Evolutionary conservation across 192 early-diverging fungal genomes (phyloP), one percentile per base, ranked within the genome.

Genomic region (Pilaira anomala): DNA sequence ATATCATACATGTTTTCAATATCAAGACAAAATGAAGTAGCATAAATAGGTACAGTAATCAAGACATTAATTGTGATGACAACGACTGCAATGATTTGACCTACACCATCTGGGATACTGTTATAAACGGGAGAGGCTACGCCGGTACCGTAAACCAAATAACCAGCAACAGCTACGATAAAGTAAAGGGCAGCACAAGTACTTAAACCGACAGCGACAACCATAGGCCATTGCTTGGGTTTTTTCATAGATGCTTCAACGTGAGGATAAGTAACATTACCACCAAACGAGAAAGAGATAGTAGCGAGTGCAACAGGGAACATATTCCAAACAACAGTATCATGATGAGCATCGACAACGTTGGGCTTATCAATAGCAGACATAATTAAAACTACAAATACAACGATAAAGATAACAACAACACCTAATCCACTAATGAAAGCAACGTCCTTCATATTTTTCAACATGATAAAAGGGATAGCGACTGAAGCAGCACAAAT

Each of bases 31-130:
- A 90, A 85, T 7, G 89, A 85, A 1, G 88, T 91, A 36, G 91
- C 68, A 58, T 91, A 71, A 29, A 95, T 78, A 7, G 93, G 93
- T 21, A 85, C 85, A 2, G 93, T 87, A 36, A 91, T 77, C 21
- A 95, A 71, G 13, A 93, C 88, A 67, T 95, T 90, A 45, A 87
- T 71, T 16, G 87, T 91, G 50, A 95, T 91, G 9, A 95, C 72
- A 42, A 88, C 76, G 21, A 87, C 83, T 33, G 84, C 82, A 3
- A 87, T 76, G 26, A 79, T 90, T 60, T 85, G 75, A 46, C 76
- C 74, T n/a, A 65, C 65, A 68, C 83, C 76, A 58, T 80, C 62
- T 45, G 93, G 90, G 44, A 94, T 70, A 74, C 80, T 88, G 52
- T 73, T 66, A 25, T 89, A 82, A 49, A 94, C 88, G 12, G 93